These are phyloP conservation scores for Populus hybrid DNA, from an alignment of 441 rosid genomes.

Conservation along the genomic window DNA sequence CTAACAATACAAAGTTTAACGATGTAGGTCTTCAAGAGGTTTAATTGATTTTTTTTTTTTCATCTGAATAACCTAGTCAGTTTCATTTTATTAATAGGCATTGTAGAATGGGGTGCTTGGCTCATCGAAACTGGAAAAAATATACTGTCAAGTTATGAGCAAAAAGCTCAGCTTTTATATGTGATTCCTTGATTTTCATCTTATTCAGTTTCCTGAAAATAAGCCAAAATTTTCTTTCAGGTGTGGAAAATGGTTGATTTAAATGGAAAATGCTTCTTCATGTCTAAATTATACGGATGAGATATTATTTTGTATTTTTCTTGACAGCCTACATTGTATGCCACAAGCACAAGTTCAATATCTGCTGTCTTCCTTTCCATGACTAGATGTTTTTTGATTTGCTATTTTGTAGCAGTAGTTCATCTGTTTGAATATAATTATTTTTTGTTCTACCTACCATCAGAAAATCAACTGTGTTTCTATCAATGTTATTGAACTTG, in stretches of 20 bases:
- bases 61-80: neutral
- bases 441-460: neutral
- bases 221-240: neutral
- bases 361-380: neutral
- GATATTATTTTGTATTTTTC: neutral
- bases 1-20: neutral
- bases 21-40: neutral
- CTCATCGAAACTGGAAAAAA: neutral
- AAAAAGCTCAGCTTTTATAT: neutral
- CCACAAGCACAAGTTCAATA: constrained; percentile 2
- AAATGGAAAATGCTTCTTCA: neutral
- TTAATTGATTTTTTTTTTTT: neutral
- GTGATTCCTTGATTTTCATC: neutral
- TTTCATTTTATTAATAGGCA: neutral
- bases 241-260: neutral
- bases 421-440: neutral
- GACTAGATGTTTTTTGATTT: neutral
- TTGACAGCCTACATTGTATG: constrained; percentile 13
- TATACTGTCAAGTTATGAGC: neutral
- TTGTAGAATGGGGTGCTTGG: neutral
- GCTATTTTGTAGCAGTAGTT: neutral
- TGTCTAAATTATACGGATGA: neutral
- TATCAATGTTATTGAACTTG: neutral
- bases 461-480: neutral
- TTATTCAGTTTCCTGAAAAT: neutral